Percentiles rank a stretch among this genome's conserved stretches.
Conservation (phyloP, 805 yeast species). For the Metschnikowia anglica region DNA sequence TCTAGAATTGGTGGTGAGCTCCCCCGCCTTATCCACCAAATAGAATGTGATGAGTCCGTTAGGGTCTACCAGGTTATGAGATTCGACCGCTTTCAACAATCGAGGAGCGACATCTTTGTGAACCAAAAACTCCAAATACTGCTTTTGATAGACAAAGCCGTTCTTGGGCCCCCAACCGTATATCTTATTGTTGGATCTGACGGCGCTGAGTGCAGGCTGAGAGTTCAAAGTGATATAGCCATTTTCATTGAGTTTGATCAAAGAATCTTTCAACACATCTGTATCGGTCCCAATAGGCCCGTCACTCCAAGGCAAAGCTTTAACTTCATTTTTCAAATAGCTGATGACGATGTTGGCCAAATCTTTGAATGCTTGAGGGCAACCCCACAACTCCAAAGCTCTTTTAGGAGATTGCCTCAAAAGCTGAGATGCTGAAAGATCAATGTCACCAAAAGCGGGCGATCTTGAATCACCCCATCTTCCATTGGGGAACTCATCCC, state of each 20-base stretch:
- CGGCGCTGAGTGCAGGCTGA: conserved; percentile 89
- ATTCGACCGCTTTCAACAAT: conserved; percentile 42
- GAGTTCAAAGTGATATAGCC: conserved; percentile 86
- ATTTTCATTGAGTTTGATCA: conserved; percentile 61
- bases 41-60: conserved; percentile 67
- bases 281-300: conserved; percentile 82
- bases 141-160: conserved; percentile 93
- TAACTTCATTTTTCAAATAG: conserved; percentile 71
- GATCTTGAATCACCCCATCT: conserved; percentile 98
- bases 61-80: conserved; percentile 37
- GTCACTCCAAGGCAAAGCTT: conserved; percentile 92
- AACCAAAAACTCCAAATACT: conserved; percentile 81
- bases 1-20: conserved; percentile 65
- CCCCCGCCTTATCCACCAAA: conserved; percentile 60
- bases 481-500: conserved; percentile 99
- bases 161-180: conserved; percentile 95
- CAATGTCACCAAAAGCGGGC: conserved; percentile 93
- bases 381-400: conserved; percentile 86
- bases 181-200: conserved; percentile 62
- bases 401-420: conserved; percentile 80
- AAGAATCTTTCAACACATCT: conserved; percentile 53
- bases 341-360: conserved; percentile 60
- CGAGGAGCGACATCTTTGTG: conserved; percentile 49
- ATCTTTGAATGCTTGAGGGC: conserved; percentile 61
- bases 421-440: conserved; percentile 73